Base-by-base conservation (phyloP, 495 filamentous ascomycete genomes). In the Daldinia caldariorum region DNA sequence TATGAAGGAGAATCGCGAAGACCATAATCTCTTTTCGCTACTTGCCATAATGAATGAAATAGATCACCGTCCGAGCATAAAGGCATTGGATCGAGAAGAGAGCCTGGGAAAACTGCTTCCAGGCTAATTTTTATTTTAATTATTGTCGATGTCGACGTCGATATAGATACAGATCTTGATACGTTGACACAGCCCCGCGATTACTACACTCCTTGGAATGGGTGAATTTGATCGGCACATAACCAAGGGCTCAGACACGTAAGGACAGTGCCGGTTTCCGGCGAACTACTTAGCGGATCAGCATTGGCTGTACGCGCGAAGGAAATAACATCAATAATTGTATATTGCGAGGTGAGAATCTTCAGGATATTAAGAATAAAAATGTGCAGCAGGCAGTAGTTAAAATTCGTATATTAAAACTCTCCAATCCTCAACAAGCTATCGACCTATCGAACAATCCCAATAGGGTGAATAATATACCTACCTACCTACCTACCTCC, bases 1-100 rank as follows among this genome's bases (percentile, higher is more conserved):
- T 35, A 75, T 12, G 49, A 72, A 69, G 16, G 67, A 63, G 14
- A 75, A 43, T 31, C 64, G 72, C 13, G 69, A 63, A 14, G 58
- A 60, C 47, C 69, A 67, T 10, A 60, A 61, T 35, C 18, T 55
- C 50, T 67, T 72, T 20, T 66, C 35, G 18, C 58, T 58, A 13
- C 47, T 49, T 9, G 54, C 43, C 68, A 71, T 71, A 9, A 32
- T 53, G 49, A 47, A 53, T 26, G 26, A 32, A 12, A 53, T 38
- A 31, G 9, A 34, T n/a, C 39, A 16, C 18, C n/a, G 13, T 16
- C 6, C 3, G 4, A 18, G 9, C 9, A n/a, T 22, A 47, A 47
- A 47, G 43, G 20, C 43, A 47, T 47, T 47, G 18, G 34, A 47
- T 18, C 16, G 3, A 20, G 7, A 47, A 20, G 6, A 47, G 8